Percentiles rank a stretch among this genome's conserved stretches.
phyloP scores from a whole-genome alignment of 2,329 filamentous ascomycete species.

The Cercospora zeae-maydis region DNA sequence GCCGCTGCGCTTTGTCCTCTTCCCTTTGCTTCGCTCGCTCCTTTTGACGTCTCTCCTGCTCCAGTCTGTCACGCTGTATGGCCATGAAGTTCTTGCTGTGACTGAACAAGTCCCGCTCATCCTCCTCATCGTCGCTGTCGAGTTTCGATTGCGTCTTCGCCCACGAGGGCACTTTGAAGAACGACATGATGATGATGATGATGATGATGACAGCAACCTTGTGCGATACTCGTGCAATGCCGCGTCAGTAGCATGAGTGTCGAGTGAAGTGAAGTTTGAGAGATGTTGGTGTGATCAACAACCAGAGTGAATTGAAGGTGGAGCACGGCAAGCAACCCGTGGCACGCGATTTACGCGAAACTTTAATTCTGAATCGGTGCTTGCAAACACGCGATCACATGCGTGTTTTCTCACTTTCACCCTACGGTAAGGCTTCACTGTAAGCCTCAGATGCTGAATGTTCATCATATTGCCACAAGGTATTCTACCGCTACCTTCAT shows the following conservation, averaged over 20 bases:
- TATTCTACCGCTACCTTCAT: no score
- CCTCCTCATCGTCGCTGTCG: conserved; percentile 13
- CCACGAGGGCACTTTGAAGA: conserved; percentile 34
- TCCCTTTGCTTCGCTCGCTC: conserved; percentile 34
- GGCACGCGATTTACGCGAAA: not conserved
- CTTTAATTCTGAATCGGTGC: not conserved
- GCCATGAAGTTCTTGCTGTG: conserved; percentile 40
- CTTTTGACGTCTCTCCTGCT: conserved; percentile 35
- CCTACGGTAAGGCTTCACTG: no score
- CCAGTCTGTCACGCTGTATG: conserved; percentile 26
- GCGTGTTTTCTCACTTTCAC: conserved; percentile 20
- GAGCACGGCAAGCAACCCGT: not conserved
- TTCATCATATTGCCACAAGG: no score
- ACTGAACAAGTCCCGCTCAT: conserved; percentile 42
- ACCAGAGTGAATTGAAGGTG: conserved; percentile 2
- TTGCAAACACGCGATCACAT: not conserved
- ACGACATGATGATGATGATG: conserved; percentile 27
- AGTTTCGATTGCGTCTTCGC: conserved; percentile 19
- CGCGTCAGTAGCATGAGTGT: not conserved
- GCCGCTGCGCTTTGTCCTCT: conserved; percentile 28
- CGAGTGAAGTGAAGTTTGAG: not conserved
- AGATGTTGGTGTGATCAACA: not conserved
- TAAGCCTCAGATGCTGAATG: no score
- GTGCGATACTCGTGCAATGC: not conserved
- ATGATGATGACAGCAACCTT: conserved; percentile 12